Conservation (phyloP, 805 yeast genomes). For the Suhomyces sp. region DNA sequence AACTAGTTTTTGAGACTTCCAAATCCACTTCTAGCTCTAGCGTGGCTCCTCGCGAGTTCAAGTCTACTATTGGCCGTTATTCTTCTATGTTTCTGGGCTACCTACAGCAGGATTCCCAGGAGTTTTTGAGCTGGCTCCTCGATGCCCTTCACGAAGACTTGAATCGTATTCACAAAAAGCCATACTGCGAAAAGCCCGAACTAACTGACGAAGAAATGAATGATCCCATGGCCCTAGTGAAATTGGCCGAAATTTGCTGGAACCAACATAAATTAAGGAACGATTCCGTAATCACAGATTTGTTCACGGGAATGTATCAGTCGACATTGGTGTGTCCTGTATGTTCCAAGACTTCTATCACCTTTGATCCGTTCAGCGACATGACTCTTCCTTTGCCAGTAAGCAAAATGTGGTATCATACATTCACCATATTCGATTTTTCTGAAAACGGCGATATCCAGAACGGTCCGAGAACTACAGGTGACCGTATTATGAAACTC, state of each 20-base stretch:
- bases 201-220: slow-evolving; percentile 57
- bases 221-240: slow-evolving; percentile 50
- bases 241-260: slow-evolving; percentile 78
- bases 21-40: slow-evolving; percentile 16
- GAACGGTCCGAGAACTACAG: slow-evolving; percentile 19
- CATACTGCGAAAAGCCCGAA: slow-evolving; percentile 87
- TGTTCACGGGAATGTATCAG: slow-evolving; percentile 88
- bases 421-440: slow-evolving; percentile 61
- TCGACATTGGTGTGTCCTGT: slow-evolving; percentile 87
- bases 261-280: slow-evolving; percentile 72
- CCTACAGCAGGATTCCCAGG: slow-evolving; percentile 92
- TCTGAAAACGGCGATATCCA: slow-evolving; percentile 17
- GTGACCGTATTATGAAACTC: slow-evolving; percentile 32
- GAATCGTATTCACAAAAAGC: slow-evolving; percentile 78
- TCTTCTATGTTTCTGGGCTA: slow-evolving; percentile 77
- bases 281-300: slow-evolving; percentile 78
- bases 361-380: slow-evolving; percentile 93
- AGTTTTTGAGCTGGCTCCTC: slow-evolving; percentile 78
- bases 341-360: slow-evolving; percentile 74
- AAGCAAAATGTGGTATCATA: slow-evolving; percentile 66
- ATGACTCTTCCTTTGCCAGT: slow-evolving; percentile 86
- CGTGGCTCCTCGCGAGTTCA: slow-evolving; percentile 71
- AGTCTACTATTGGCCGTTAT: slow-evolving; percentile 71
- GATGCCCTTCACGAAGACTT: slow-evolving; percentile 93
- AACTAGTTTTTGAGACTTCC: slow-evolving; percentile 47